Conservation (phyloP, 2,329 filamentous ascomycete species). For the Epicoccum sorghinum region DNA sequence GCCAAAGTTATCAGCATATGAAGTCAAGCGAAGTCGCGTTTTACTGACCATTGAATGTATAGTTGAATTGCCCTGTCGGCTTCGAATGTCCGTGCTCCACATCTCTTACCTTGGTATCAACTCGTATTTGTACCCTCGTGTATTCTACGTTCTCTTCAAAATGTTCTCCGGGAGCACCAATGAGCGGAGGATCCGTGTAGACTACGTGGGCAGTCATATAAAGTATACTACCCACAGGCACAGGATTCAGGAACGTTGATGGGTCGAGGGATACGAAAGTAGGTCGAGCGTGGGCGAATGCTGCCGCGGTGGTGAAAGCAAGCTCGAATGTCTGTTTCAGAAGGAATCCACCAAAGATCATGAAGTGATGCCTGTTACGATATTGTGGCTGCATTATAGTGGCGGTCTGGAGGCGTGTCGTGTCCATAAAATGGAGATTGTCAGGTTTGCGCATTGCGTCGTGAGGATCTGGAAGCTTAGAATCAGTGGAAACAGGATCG, state of each 20-base stretch:
- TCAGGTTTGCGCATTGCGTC: conserved; percentile 59
- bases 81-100: conserved; percentile 72
- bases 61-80: conserved; percentile 76
- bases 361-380: conserved; percentile 73
- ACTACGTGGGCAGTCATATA: conserved; percentile 75
- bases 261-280: conserved; percentile 76
- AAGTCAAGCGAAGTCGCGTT: not conserved
- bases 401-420: conserved; percentile 67
- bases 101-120: conserved; percentile 74
- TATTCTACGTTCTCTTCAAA: conserved; percentile 49
- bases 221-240: conserved; percentile 75
- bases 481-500: not conserved
- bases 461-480: conserved; percentile 56
- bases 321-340: conserved; percentile 78
- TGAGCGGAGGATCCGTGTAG: conserved; percentile 69
- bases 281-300: conserved; percentile 71
- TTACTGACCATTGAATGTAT: conserved; percentile 62
- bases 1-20: conserved; percentile 23
- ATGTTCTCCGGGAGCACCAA: conserved; percentile 46
- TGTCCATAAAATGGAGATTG: conserved; percentile 67
- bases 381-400: conserved; percentile 79
- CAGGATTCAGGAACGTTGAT: conserved; percentile 75
- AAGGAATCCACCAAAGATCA: conserved; percentile 79
- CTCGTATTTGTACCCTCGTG: conserved; percentile 71
- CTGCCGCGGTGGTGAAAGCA: conserved; percentile 75